These are phyloP conservation scores for Ambrosia artemisiifolia DNA, from an alignment of 129 eudicot species.

Conservation along the genomic window DNA sequence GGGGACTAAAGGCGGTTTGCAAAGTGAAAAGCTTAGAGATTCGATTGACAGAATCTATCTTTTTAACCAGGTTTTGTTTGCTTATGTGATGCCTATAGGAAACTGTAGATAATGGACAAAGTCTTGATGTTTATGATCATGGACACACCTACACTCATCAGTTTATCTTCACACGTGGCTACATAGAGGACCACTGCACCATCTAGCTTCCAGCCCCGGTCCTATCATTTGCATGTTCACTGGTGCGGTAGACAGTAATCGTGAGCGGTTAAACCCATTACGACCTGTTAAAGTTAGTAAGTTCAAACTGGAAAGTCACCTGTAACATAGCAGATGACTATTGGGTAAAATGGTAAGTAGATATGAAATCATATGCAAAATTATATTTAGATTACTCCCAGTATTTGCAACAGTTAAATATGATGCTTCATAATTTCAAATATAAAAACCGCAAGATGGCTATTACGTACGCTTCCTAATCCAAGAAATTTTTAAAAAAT, in stretches of 20 bases:
- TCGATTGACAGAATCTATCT: constrained; percentile 37
- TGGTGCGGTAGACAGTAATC: not conserved
- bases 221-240: not conserved
- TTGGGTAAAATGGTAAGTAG: not conserved
- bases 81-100: constrained; percentile 24
- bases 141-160: constrained; percentile 2
- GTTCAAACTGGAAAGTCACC: not conserved
- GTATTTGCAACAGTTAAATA: constrained; percentile 20
- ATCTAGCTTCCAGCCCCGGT: not conserved
- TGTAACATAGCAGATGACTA: not conserved
- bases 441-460: constrained; percentile 1
- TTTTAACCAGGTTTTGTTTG: constrained; percentile 29
- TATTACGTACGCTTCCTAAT: constrained; percentile 36
- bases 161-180: not conserved
- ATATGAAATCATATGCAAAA: not conserved
- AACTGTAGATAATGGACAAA: constrained; percentile 25
- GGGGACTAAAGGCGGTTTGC: constrained; percentile 33
- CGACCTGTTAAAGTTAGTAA: not conserved
- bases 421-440: constrained; percentile 19
- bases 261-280: not conserved
- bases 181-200: not conserved
- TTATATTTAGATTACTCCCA: constrained; percentile 11
- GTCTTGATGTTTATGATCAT: constrained; percentile 18
- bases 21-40: constrained; percentile 31
- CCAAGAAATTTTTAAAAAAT: constrained; percentile 2